Evolutionary conservation across 2,329 filamentous ascomycete species (phyloP), one percentile per base, ranked within the genome.

Genomic region (Grosmannia huntii): DNA sequence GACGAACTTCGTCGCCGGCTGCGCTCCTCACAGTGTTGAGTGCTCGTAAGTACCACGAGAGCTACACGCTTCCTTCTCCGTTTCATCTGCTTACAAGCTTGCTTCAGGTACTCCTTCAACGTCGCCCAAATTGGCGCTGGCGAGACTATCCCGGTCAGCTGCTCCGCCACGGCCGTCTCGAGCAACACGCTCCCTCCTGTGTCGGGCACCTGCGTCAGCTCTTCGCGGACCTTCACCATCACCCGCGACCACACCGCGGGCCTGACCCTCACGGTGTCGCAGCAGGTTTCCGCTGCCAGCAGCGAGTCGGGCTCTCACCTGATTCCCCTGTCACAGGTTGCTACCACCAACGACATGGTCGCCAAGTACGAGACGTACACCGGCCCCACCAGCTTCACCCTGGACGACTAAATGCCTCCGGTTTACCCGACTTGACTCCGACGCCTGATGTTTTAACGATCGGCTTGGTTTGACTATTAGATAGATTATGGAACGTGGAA

Each of bases 321-420:
- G 4, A 23, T 57, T 6, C 33, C 55, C 55, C 38, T 23, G n/a
- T 21, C 33, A 23, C 14, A 57, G 31, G 1, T 57, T 1, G 10
- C 1, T 5, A 53, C 23, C 2, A 10, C 25, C 16, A 53, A 5
- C 33, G 14, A 44, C 16, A 48, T 14, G 31, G 41, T 44, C 16
- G 55, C 55, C 49, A 14, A 57, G 36, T 14, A 46, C 49, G n/a
- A 57, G 48, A 21, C 5, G 33, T 57, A 57, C 55, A 25, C 5
- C 33, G 55, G 55, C 23, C 33, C 55, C 33, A 53, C 31, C 27
- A 38, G 44, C 21, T 57, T 57, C 55, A 44, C 19, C 49, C 55
- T 57, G 33, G 36, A 53, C 36, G 31, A 31, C 1, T 52, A 53
- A 53, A 25, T 41, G 52, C 19, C 4, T 19, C 38, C 7, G 4